Evolutionary conservation across 805 yeast species (phyloP).

Genomic region (Torulaspora delbrueckii): DNA sequence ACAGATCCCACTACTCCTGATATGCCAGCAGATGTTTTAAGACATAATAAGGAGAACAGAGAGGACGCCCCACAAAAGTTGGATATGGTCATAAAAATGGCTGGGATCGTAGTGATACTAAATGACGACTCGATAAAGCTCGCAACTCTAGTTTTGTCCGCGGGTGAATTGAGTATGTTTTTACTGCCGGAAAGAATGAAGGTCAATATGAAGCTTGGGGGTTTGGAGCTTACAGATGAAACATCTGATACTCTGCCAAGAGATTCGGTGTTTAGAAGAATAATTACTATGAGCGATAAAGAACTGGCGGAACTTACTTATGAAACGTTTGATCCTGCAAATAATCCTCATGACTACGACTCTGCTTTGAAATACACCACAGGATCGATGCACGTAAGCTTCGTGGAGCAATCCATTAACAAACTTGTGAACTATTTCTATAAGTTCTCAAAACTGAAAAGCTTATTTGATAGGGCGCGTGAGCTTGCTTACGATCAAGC

Average conservation of each 20-base stretch:
- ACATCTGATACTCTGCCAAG: conserved; percentile 56
- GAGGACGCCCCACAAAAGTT: conserved; percentile 70
- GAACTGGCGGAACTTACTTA: conserved; percentile 72
- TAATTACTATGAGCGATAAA: conserved; percentile 76
- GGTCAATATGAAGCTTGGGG: conserved; percentile 69
- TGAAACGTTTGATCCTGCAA: conserved; percentile 67
- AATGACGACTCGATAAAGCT: conserved; percentile 80
- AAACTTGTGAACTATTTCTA: conserved; percentile 61
- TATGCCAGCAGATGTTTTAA: conserved; percentile 63
- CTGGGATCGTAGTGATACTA: conserved; percentile 66
- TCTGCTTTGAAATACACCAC: conserved; percentile 41
- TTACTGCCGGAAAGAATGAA: conserved; percentile 75
- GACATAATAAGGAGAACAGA: conserved; percentile 57
- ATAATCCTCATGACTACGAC: conserved; percentile 45
- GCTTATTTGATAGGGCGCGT: conserved; percentile 82
- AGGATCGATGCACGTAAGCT: conserved; percentile 70
- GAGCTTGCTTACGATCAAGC: conserved; percentile 86
- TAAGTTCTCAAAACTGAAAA: conserved; percentile 80
- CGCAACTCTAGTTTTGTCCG: conserved; percentile 71
- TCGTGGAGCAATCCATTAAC: conserved; percentile 75
- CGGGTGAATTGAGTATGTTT: conserved; percentile 63
- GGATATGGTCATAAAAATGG: conserved; percentile 60
- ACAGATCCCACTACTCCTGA: conserved; percentile 71
- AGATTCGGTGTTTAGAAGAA: conserved; percentile 54
- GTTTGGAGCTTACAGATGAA: conserved; percentile 72